phyloP scores from a whole-genome alignment of 129 eudicot genomes.

The Artemisia argyi region DNA sequence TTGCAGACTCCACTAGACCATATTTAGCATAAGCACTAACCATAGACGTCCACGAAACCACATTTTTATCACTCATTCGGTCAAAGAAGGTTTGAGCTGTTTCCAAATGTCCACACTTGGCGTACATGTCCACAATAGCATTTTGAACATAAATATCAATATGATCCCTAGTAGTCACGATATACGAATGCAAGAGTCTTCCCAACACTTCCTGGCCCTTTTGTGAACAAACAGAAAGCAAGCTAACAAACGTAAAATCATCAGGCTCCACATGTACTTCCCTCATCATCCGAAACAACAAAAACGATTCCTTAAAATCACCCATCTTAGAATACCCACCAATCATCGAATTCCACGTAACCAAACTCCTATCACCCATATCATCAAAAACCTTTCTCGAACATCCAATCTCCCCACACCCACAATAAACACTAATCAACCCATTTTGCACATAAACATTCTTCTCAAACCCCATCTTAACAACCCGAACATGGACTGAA shows the following conservation, averaged over 20 bases:
- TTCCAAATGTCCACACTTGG: conserved; percentile 32
- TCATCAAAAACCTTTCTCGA: conserved; percentile 46
- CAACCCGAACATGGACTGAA: conserved; percentile 20
- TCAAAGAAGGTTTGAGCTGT: conserved; percentile 38
- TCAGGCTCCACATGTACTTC: conserved; percentile 33
- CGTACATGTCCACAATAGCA: conserved; percentile 41
- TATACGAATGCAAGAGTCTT: conserved; percentile 33
- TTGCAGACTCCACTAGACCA: conserved; percentile 31
- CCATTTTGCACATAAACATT: conserved; percentile 43
- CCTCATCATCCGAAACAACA: conserved; percentile 28
- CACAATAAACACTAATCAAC: conserved; percentile 30
- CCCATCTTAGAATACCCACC: conserved; percentile 38
- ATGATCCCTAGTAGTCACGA: conserved; percentile 21
- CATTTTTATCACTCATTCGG: conserved; percentile 37
- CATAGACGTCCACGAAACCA: conserved; percentile 51
- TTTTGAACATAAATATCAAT: conserved; percentile 39
- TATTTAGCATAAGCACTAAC: conserved; percentile 35
- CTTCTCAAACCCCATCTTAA: conserved; percentile 29
- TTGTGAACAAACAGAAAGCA: conserved; percentile 42
- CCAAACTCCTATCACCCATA: conserved; percentile 37
- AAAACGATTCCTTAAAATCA: conserved; percentile 29
- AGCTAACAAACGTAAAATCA: conserved; percentile 37
- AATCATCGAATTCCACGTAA: conserved; percentile 41
- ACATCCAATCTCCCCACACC: conserved; percentile 30
- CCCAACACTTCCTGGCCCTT: conserved; percentile 17